These are phyloP conservation scores for Collybia sordida DNA, from an alignment of 768 basidiomycete genomes.

Conservation along the genomic window DNA sequence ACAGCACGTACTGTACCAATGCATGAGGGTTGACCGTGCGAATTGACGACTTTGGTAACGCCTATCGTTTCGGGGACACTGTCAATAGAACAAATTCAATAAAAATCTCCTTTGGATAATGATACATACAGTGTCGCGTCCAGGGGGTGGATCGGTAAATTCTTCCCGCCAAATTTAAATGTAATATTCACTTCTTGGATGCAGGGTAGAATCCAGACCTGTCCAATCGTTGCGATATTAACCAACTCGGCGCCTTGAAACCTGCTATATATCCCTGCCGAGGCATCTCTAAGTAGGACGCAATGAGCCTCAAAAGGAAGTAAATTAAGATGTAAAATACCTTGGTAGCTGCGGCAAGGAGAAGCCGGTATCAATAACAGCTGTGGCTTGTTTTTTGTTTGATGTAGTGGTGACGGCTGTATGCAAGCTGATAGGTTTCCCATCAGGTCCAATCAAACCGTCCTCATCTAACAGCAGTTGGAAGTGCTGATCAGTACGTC, in stretches of 20 bases:
- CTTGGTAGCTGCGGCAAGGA: slow-evolving; percentile 61
- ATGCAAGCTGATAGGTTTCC: slow-evolving; percentile 41
- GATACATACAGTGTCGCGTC: slow-evolving; percentile 54
- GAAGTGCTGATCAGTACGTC: slow-evolving; percentile 57
- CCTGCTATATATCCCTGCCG: slow-evolving; percentile 59
- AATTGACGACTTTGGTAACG: slow-evolving; percentile 26
- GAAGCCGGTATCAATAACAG: slow-evolving; percentile 71
- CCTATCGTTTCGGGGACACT: slow-evolving; percentile 33
- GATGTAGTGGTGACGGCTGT: slow-evolving; percentile 45
- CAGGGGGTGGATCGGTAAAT: slow-evolving; percentile 65
- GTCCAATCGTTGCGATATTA: slow-evolving; percentile 37
- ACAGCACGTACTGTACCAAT: slow-evolving; percentile 37
- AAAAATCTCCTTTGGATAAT: background rate
- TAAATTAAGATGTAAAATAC: slow-evolving; percentile 25
- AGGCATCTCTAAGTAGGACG: slow-evolving; percentile 38
- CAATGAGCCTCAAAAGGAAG: slow-evolving; percentile 8
- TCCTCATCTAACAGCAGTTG: slow-evolving; percentile 60
- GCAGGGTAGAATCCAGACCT: slow-evolving; percentile 65
- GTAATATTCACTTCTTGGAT: slow-evolving; percentile 62
- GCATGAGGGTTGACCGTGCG: slow-evolving; percentile 31
- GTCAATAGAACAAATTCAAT: background rate
- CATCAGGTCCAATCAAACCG: slow-evolving; percentile 63
- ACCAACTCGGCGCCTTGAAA: slow-evolving; percentile 52
- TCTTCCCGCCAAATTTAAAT: slow-evolving; percentile 56
- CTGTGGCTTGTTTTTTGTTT: slow-evolving; percentile 49